Base-by-base conservation (phyloP, 768 basidiomycete species). In the Mycena vitilis region DNA sequence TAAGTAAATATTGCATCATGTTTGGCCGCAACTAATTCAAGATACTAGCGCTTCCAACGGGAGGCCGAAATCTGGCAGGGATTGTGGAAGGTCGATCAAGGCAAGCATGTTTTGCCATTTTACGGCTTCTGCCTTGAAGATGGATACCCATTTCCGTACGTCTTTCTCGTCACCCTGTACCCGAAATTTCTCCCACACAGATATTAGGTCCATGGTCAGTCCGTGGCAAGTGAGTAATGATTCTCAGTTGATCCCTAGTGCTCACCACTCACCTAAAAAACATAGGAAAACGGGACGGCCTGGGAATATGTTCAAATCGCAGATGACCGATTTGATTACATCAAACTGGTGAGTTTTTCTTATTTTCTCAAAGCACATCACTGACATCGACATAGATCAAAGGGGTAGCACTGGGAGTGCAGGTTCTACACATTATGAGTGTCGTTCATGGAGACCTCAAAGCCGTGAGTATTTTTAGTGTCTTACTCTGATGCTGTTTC, bases 21-120 rank as follows among this genome's bases (percentile, higher is more conserved):
- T n/a, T 57, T 62, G 7, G 40, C 8, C 48, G 11, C 11, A 59
- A n/a, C 65, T 23, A 22, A 55, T 58, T 38, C n/a, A 66, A 42
- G 36, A 4, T 45, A 34, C 12, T 66, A 88, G 87, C 78, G 88
- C 22, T 88, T 89, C 69, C 78, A 78, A 63, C 75, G 86, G 23
- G 88, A 89, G 73, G 85, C 84, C 10, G 81, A 82, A n/a, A 86
- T 88, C 47, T 89, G 87, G 87, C 79, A 80, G 36, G 78, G 81
- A 47, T 79, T 88, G n/a, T 89, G 87, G 87, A 81, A 82, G 62
- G 75, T 76, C 18, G 88, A 89, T 64, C 80, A 78, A 51, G 88
- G 88, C 22, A 78, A 76, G 45, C 81, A 87, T 58, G 84, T 88
- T 55, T 80, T 89, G 1, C 88, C 88, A 0, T 87, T 89, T 63